Percentiles rank a stretch among this genome's conserved stretches.
phyloP scores from a whole-genome alignment of 805 yeast species.

The Cyberlindnera nakhonratchasimensis region DNA sequence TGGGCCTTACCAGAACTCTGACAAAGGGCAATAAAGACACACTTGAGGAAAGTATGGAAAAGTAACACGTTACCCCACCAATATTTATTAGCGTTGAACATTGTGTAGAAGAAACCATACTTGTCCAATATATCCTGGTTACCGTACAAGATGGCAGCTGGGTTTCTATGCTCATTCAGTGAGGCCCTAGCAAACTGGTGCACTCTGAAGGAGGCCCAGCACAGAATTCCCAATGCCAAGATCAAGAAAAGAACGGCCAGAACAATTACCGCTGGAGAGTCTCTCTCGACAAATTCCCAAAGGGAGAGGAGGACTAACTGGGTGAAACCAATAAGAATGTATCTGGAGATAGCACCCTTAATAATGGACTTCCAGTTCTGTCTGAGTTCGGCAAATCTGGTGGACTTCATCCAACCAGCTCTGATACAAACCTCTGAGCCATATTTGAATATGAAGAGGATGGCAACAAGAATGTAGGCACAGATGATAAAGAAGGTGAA shows the following conservation, averaged over 20 bases:
- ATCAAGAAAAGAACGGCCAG: conserved; percentile 70
- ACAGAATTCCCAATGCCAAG: conserved; percentile 55
- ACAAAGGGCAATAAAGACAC: conserved; percentile 70
- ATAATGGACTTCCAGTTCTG: conserved; percentile 54
- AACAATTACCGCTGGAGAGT: conserved; percentile 86
- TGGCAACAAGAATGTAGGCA: conserved; percentile 65
- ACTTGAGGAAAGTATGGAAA: conserved; percentile 59
- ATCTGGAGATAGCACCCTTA: conserved; percentile 77
- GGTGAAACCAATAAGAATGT: conserved; percentile 80
- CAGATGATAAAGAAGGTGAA: conserved; percentile 79
- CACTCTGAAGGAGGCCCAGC: conserved; percentile 66
- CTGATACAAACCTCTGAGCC: conserved; percentile 45
- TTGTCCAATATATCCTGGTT: conserved; percentile 67
- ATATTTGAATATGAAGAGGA: conserved; percentile 54
- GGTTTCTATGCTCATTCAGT: conserved; percentile 58
- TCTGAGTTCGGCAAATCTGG: conserved; percentile 47
- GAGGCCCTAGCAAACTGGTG: conserved; percentile 60
- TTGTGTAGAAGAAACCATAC: conserved; percentile 86
- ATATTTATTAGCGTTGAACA: conserved; percentile 76
- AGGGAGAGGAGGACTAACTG: conserved; percentile 74
- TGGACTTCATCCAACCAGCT: conserved; percentile 47
- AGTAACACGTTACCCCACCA: conserved; percentile 77
- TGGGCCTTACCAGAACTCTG: conserved; percentile 83
- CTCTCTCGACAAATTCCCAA: conserved; percentile 81
- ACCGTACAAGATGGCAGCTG: conserved; percentile 86